Base-by-base conservation (phyloP, 148 eudicot genomes). In the Camellia sinensis region DNA sequence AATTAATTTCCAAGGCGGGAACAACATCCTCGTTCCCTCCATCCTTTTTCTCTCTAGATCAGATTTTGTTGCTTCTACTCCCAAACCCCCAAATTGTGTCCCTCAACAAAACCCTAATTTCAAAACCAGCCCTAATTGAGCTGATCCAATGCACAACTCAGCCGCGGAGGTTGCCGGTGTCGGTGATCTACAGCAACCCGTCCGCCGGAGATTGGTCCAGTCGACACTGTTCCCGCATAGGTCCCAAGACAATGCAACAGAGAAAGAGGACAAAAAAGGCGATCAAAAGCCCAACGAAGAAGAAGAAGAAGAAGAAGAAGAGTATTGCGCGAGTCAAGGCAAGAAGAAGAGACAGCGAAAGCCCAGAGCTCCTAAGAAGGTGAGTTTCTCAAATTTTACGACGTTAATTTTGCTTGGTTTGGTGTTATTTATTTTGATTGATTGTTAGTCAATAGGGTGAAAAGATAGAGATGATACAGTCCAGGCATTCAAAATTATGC, bases 191-290 rank as follows among this genome's bases (percentile, higher is more conserved):
- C 84, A n/a, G 82, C 85, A 84, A 13, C 72, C 71, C 37, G 83
- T 79, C 43, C 89, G 89, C 75, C 89, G 97, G 78, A 79, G 92
- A 50, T 82, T 94, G 57, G 87, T 94, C 50, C 98, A 94, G 76
- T 84, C 92, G 77, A 94, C 91, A 59, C 73, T 94, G 72, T 94
- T 92, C 73, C 92, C 93, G 21, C 89, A 80, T 12, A 89, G 76
- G 48, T 80, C 91, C 45, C 88, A 40, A 53, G 77, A 75, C 40
- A 76, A 67, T 66, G 77, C 79, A 7, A n/a, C 71, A 19, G 88
- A 56, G 12, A 60, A 64, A 40, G 84, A 81, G 60, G 65, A 76
- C 60, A 84, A 72, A 61, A 80, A 76, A 69, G 75, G 75, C 50
- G 79, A 22, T 19, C 53, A 21, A 37, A 66, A 75, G 50, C 83